Conservation (phyloP, 2,329 filamentous ascomycete genomes). For the Alternaria atra region DNA sequence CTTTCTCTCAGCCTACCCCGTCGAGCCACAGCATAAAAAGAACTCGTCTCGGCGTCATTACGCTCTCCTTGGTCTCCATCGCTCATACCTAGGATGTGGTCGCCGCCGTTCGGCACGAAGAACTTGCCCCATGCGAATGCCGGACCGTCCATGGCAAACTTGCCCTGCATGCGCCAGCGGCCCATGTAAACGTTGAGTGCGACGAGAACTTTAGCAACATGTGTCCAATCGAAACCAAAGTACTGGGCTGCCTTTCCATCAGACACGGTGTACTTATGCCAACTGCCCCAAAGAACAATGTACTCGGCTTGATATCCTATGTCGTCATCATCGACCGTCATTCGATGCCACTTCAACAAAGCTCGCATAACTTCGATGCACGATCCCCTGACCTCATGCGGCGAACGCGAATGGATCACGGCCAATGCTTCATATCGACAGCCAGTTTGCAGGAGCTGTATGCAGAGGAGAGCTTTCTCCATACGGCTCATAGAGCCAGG, state of each 20-base stretch:
- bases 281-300: conserved; percentile 32
- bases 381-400: conserved; percentile 30
- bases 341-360: conserved; percentile 36
- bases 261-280: conserved; percentile 17
- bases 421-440: conserved; percentile 39
- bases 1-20: conserved; percentile 1
- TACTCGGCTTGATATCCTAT: conserved; percentile 18
- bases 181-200: conserved; percentile 44
- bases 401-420: conserved; percentile 41
- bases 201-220: conserved; percentile 35
- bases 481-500: conserved; percentile 31
- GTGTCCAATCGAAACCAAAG: conserved; percentile 32
- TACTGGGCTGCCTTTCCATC: conserved; percentile 22
- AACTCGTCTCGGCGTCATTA: not conserved
- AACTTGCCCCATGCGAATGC: conserved; percentile 35
- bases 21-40: not conserved
- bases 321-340: conserved; percentile 20
- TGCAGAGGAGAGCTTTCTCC: conserved; percentile 40
- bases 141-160: conserved; percentile 32
- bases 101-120: conserved; percentile 20
- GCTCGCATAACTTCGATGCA: conserved; percentile 40
- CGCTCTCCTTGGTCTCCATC: not conserved
- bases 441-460: conserved; percentile 38
- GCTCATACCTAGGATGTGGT: conserved; percentile 7
- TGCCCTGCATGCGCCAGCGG: conserved; percentile 38